Conservation (phyloP, 176 grass and related monocot species). For the Carex pumila region DNA sequence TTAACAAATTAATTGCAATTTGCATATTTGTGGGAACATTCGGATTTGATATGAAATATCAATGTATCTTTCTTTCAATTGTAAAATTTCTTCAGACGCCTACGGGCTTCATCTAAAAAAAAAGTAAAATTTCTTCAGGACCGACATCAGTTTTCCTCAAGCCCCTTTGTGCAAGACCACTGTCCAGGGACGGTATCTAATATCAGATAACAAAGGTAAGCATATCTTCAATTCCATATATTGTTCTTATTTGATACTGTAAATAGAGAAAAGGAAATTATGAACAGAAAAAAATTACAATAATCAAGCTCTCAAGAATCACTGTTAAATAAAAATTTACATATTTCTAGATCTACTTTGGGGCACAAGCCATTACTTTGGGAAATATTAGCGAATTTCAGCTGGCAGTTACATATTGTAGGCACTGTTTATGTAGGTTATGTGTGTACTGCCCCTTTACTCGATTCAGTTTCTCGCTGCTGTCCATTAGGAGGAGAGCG, state of each 20-base stretch:
- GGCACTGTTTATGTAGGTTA: constrained; percentile 51
- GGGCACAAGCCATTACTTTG: background rate
- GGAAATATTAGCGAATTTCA: background rate
- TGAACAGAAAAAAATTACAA: background rate
- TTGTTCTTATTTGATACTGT: background rate
- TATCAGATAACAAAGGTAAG: constrained; percentile 86
- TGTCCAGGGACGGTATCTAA: constrained; percentile 73
- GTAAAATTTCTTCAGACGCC: constrained; percentile 23
- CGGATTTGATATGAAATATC: background rate
- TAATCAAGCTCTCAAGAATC: background rate
- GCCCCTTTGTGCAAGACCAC: constrained; percentile 58
- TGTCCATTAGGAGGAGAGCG: constrained; percentile 48
- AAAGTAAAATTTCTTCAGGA: constrained; percentile 35
- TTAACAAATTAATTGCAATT: background rate
- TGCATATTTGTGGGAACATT: background rate
- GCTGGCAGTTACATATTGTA: background rate
- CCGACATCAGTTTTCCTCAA: constrained; percentile 47
- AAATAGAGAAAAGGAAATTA: background rate
- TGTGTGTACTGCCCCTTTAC: constrained; percentile 63
- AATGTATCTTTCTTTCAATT: background rate
- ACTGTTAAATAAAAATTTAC: background rate
- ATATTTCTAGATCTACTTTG: background rate
- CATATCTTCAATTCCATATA: background rate
- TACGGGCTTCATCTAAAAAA: too few relatives aligned
- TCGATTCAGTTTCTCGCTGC: constrained; percentile 60